Evolutionary conservation across 2,329 filamentous ascomycete genomes (phyloP), one percentile per base, ranked within the genome.

Genomic region (Lasiodiplodia sp.): DNA sequence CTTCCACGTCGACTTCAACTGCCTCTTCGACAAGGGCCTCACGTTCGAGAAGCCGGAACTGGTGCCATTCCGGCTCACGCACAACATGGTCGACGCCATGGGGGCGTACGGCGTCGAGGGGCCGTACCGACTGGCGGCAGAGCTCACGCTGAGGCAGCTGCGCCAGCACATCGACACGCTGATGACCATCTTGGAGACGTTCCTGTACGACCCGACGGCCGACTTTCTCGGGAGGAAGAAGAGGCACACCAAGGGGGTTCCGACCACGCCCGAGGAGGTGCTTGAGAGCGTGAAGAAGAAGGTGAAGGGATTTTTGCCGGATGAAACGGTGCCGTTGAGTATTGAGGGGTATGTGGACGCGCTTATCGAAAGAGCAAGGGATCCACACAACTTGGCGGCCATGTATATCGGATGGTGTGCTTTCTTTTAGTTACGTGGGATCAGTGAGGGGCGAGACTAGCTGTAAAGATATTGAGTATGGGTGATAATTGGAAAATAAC

Each of bases 1-100:
- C 2, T 92, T 99, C 80, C 96, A 99, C 80, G 96, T 99, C 56
- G 96, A 99, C 81, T 99, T 99, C 86, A 99, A 99, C 82, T 99
- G 96, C 80, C 89, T 99, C 4, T 99, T 99, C 78, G 96, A 99
- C 83, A 99, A 99, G 74, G 96, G 96, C 1, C 87, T 95, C 51
- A 97, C 94, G 0, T 98, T 99, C 77, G 91, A 94, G 71, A 97
- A 96, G 79, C 95, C 96, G 0, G 96, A 99, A 80, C 86, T 92
- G 37, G 96, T 99, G 1, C 96, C 96, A 2, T 99, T 99, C 85
- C 92, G 96, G 18, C 86, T 99, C 52, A 99, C 96, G 4, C 95
- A 97, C 85, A 99, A 99, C 81, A 98, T 99, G 95, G 89, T 96
- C 44, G 93, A 97, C 71, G 96, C 96, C 12, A 98, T 99, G 89